Evolutionary conservation across 371 early-diverging fungal species (phyloP).

Genomic region (Capillidium heterosporum): DNA sequence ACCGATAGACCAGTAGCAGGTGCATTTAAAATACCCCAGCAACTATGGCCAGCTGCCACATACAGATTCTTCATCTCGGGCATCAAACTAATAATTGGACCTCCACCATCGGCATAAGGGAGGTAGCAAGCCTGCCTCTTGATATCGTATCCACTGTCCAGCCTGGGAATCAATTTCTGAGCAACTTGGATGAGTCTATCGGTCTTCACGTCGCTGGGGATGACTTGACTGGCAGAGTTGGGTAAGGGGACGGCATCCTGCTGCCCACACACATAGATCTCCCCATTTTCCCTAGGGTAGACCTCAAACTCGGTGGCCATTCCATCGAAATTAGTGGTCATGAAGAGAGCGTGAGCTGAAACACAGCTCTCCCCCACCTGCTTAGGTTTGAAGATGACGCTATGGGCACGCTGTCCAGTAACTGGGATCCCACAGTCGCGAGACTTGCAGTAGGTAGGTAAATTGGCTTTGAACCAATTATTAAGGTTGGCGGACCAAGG

Average conservation of each 20-base stretch:
- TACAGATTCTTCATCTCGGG: constrained; percentile 22
- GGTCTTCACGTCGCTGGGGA: constrained; percentile 14
- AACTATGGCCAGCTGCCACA: constrained; percentile 43
- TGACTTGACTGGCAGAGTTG: constrained; percentile 19
- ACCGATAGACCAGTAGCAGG: constrained; percentile 45
- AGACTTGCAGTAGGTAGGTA: constrained; percentile 7
- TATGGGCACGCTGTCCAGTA: constrained; percentile 20
- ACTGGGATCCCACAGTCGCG: constrained; percentile 15
- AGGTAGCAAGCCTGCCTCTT: constrained; percentile 38
- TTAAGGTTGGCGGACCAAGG: constrained; percentile 21
- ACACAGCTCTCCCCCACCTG: constrained; percentile 16
- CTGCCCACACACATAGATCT: constrained; percentile 47
- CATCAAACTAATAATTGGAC: constrained; percentile 37
- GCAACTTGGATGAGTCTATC: constrained; percentile 11
- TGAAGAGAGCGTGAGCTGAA: constrained; percentile 28
- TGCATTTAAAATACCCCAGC: constrained; percentile 54
- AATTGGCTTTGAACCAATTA: constrained; percentile 9
- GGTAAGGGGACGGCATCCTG: constrained; percentile 25
- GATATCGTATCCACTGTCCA: constrained; percentile 13
- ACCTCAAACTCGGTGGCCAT: constrained; percentile 24
- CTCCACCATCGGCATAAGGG: constrained; percentile 28
- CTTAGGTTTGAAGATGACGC: constrained; percentile 17
- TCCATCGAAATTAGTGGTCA: constrained; percentile 12
- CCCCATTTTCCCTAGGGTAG: constrained; percentile 37
- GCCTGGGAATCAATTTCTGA: constrained; percentile 19